Conservation (phyloP, 352 stramenopile species). For the Globisporangium parvum region DNA sequence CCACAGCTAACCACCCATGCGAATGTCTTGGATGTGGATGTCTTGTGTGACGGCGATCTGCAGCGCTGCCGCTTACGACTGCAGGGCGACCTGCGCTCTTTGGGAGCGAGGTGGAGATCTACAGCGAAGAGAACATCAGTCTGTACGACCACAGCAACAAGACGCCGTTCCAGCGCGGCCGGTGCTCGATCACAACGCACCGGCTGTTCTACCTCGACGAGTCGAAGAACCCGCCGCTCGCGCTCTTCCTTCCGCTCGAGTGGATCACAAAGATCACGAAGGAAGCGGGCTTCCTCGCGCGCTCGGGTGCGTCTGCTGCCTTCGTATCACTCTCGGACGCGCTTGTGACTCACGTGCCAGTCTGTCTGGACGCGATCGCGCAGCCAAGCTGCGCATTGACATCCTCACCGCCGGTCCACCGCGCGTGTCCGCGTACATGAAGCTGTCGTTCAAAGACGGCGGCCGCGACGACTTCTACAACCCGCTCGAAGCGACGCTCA, state of each 20-base stretch:
- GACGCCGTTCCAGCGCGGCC: slow-evolving; percentile 57
- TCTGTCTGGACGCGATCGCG: not conserved
- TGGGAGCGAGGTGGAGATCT: slow-evolving; percentile 82
- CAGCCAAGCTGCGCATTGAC: slow-evolving; percentile 79
- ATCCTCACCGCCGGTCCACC: slow-evolving; percentile 32
- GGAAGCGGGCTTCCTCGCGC: slow-evolving; percentile 77
- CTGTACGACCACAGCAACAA: slow-evolving; percentile 81
- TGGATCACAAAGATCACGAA: slow-evolving; percentile 68
- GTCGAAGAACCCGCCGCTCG: slow-evolving; percentile 36
- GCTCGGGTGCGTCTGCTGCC: slow-evolving; percentile 26
- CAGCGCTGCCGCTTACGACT: slow-evolving; percentile 64
- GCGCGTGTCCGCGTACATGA: slow-evolving; percentile 56
- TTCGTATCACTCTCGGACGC: not conserved
- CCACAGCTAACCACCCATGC: not conserved
- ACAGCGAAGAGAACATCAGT: slow-evolving; percentile 78
- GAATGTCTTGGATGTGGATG: not conserved
- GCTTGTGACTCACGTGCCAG: not conserved
- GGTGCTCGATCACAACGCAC: slow-evolving; percentile 79
- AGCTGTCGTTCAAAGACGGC: slow-evolving; percentile 85
- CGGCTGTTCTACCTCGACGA: slow-evolving; percentile 81
- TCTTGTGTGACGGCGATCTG: not conserved
- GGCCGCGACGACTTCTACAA: slow-evolving; percentile 82
- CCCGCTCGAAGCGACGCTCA: slow-evolving; percentile 57
- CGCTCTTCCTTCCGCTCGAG: slow-evolving; percentile 66
- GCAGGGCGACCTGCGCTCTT: slow-evolving; percentile 70